Conservation (phyloP, 1,284 basidiomycete genomes). For the Lentinula novae-zelandiae region DNA sequence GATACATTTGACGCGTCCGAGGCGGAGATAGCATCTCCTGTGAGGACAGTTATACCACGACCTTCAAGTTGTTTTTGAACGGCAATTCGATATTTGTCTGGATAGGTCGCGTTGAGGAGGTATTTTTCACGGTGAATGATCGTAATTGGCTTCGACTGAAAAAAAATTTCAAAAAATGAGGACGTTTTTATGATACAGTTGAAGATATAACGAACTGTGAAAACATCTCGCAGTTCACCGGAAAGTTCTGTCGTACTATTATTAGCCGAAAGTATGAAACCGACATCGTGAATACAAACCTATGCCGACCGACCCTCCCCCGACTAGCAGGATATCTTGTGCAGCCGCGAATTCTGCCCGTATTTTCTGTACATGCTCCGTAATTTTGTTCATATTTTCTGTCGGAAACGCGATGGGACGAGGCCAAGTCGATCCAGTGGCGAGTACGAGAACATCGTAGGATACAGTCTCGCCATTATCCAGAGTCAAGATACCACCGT, state of each 20-base stretch:
- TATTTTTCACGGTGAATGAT: slow-evolving; percentile 51
- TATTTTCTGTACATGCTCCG: slow-evolving; percentile 39
- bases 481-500: slow-evolving; percentile 43
- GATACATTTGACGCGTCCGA: slow-evolving; percentile 32
- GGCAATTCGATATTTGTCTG: slow-evolving; percentile 49
- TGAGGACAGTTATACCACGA: slow-evolving; percentile 47
- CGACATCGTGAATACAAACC: slow-evolving; percentile 33
- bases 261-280: background rate
- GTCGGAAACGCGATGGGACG: slow-evolving; percentile 46
- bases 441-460: slow-evolving; percentile 53
- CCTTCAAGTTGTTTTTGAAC: slow-evolving; percentile 37
- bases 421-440: slow-evolving; percentile 54
- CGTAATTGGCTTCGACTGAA: slow-evolving; percentile 56
- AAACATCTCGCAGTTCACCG: slow-evolving; percentile 54
- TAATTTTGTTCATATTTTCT: slow-evolving; percentile 22
- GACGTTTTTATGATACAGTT: background rate
- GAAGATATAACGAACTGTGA: slow-evolving; percentile 34
- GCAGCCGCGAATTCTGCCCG: slow-evolving; percentile 43
- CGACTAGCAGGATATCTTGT: slow-evolving; percentile 50
- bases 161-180: slow-evolving; percentile 10
- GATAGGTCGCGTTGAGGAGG: slow-evolving; percentile 58
- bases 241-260: slow-evolving; percentile 41
- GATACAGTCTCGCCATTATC: slow-evolving; percentile 42
- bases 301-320: slow-evolving; percentile 60
- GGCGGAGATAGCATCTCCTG: slow-evolving; percentile 53